Evolutionary conservation across 1,284 basidiomycete genomes (phyloP).

Genomic region (Tilletia walkeri): DNA sequence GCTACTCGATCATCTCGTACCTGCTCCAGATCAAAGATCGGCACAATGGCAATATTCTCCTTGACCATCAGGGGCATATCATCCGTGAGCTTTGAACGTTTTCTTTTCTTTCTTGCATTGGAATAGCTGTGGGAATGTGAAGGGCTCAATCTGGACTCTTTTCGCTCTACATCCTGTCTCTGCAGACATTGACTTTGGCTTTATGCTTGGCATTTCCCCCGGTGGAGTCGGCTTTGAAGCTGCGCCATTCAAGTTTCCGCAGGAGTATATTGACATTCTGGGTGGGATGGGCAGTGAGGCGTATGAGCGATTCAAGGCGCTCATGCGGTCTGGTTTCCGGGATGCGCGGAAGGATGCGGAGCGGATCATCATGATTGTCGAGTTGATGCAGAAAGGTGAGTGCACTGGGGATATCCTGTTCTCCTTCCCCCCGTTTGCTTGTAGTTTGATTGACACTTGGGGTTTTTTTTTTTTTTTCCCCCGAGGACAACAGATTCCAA

Average conservation of each 20-base stretch:
- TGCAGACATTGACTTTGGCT: constrained; percentile 89
- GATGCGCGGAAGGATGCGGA: constrained; percentile 94
- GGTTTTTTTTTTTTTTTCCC: no score
- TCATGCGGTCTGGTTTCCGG: constrained; percentile 91
- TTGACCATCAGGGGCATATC: constrained; percentile 90
- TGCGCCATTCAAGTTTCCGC: constrained; percentile 94
- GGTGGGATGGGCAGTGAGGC: constrained; percentile 78
- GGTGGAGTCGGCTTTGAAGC: constrained; percentile 95
- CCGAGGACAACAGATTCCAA: constrained; percentile 69
- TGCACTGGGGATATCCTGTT: constrained; percentile 15
- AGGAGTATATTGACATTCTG: constrained; percentile 93
- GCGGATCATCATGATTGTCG: constrained; percentile 89
- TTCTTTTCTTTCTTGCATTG: background rate
- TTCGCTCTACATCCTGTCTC: background rate
- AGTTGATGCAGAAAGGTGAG: constrained; percentile 89
- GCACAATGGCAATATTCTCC: constrained; percentile 96
- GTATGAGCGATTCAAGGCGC: constrained; percentile 77
- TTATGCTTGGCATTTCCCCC: constrained; percentile 86
- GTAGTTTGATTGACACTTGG: background rate
- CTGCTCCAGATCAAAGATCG: constrained; percentile 97
- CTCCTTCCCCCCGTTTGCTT: constrained; percentile 5
- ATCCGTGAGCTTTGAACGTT: constrained; percentile 60
- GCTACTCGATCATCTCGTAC: constrained; percentile 88
- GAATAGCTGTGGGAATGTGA: no score
- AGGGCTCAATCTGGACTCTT: background rate